Conservation (phyloP, 139 green algal genomes). For the Pleodorina starrii region DNA sequence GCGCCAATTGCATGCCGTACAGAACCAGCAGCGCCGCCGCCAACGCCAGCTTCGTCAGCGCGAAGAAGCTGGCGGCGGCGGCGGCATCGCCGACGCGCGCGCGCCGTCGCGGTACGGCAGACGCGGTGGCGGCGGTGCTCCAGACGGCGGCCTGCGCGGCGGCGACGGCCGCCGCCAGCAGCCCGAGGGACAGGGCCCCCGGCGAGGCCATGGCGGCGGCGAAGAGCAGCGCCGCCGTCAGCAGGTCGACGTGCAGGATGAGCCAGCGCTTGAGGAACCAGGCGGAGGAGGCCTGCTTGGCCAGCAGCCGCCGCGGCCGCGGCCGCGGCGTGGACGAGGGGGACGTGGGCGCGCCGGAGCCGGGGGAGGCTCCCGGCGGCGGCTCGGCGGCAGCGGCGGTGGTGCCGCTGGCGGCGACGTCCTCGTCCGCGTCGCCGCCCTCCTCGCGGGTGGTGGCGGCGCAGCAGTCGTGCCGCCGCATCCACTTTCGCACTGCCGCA, state of each 20-base stretch:
- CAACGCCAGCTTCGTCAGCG: not conserved
- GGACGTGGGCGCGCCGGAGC: too few relatives aligned
- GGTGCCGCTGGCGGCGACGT: not conserved
- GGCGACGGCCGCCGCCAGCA: conserved; percentile 3
- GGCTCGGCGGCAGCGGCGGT: not conserved
- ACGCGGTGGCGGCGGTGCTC: not conserved
- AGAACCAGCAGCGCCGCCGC: not conserved
- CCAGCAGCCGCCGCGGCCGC: not conserved
- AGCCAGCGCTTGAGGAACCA: conserved; percentile 45
- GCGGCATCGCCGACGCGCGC: not conserved
- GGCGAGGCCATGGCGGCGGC: conserved; percentile 5
- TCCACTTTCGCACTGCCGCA: not conserved
- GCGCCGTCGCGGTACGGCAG: not conserved
- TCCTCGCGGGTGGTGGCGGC: not conserved
- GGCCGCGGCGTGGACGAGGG: too few relatives aligned
- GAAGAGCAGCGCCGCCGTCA: conserved; percentile 13
- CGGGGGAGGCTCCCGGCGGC: not conserved
- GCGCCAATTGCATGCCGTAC: conserved; percentile 7
- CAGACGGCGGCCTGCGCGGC: conserved; percentile 2
- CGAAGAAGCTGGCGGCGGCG: not conserved
- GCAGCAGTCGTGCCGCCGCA: not conserved
- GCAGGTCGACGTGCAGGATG: conserved; percentile 46
- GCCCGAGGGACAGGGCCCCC: not conserved
- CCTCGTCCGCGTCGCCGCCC: not conserved
- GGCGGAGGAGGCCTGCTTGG: not conserved